Conservation (phyloP, 371 early-diverging fungal species). For the Funneliformis caledonium region DNA sequence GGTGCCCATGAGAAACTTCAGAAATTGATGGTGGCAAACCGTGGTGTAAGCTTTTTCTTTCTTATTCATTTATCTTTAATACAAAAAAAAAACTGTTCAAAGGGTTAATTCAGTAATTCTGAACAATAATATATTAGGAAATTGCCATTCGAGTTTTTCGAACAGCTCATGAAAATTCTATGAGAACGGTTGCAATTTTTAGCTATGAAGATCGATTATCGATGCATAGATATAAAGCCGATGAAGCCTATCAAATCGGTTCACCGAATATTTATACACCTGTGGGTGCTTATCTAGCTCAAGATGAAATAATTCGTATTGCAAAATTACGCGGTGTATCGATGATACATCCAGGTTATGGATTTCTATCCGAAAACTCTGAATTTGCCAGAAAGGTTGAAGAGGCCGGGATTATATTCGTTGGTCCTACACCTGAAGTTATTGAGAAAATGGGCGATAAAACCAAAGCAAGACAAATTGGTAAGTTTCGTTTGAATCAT, state of each 20-base stretch:
- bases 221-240: constrained; percentile 95
- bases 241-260: constrained; percentile 93
- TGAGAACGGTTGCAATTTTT: constrained; percentile 89
- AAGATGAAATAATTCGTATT: constrained; percentile 88
- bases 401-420: constrained; percentile 89
- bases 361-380: constrained; percentile 91
- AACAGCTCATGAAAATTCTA: constrained; percentile 89
- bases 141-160: constrained; percentile 93
- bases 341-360: constrained; percentile 90
- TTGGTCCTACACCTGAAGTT: constrained; percentile 85
- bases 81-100: neutral
- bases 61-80: neutral
- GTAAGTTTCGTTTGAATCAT: constrained; percentile 46
- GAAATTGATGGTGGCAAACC: constrained; percentile 39
- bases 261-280: constrained; percentile 80
- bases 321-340: constrained; percentile 81
- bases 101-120: neutral
- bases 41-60: constrained; percentile 29
- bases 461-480: constrained; percentile 88
- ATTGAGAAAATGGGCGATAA: constrained; percentile 94
- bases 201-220: constrained; percentile 89
- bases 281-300: constrained; percentile 92
- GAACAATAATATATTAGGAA: constrained; percentile 56
- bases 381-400: constrained; percentile 88
- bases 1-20: neutral